These are phyloP conservation scores for Barnettozyma populi DNA, from an alignment of 805 yeast genomes.

Conservation along the genomic window DNA sequence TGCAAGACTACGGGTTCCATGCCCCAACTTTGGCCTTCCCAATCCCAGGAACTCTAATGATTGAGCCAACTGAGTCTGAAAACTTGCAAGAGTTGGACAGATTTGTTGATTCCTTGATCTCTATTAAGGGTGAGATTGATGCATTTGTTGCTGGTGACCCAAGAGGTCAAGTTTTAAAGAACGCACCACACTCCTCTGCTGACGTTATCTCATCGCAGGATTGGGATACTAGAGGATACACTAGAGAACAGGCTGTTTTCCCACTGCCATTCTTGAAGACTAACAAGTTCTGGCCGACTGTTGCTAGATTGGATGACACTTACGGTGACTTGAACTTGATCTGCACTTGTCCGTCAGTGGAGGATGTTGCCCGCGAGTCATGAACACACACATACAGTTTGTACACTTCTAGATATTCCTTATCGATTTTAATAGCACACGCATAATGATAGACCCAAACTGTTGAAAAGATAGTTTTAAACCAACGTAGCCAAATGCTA, in stretches of 20 bases:
- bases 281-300: slow-evolving; percentile 93
- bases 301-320: slow-evolving; percentile 87
- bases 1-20: slow-evolving; percentile 98
- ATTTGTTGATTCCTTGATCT: slow-evolving; percentile 79
- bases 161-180: slow-evolving; percentile 67
- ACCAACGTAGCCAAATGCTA: too few species aligned
- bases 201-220: slow-evolving; percentile 66
- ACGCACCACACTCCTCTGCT: slow-evolving; percentile 86
- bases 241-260: slow-evolving; percentile 90
- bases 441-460: not conserved
- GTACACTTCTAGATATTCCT: not conserved
- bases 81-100: slow-evolving; percentile 83
- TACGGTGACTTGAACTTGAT: slow-evolving; percentile 89
- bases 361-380: slow-evolving; percentile 48
- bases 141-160: slow-evolving; percentile 62
- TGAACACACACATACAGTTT: not conserved
- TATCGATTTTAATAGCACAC: not conserved
- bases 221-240: slow-evolving; percentile 83
- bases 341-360: slow-evolving; percentile 90
- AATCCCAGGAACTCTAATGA: slow-evolving; percentile 94
- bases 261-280: slow-evolving; percentile 72
- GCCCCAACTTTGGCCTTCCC: slow-evolving; percentile 99
- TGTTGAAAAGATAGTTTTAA: not conserved
- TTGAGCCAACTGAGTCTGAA: slow-evolving; percentile 97
- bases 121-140: slow-evolving; percentile 78